Evolutionary conservation across 148 eudicot species (phyloP).

Genomic region (Silene uniflora): DNA sequence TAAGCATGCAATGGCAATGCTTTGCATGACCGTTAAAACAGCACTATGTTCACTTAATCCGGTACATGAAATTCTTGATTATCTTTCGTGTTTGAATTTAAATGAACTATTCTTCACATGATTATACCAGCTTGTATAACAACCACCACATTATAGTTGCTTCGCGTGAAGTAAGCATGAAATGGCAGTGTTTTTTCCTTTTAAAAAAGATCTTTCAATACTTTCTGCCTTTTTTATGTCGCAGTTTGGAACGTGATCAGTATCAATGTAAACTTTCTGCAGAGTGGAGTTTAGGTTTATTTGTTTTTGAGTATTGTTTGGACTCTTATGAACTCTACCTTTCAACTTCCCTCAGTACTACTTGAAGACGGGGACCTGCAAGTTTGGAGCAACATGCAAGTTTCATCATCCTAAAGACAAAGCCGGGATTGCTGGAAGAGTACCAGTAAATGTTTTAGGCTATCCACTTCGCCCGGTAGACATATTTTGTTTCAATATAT

Average conservation of each 20-base stretch:
- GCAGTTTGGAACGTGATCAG: no score
- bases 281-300: no score
- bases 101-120: no score
- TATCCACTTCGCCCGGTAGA: constrained; percentile 93
- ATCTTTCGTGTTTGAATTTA: no score
- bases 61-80: no score
- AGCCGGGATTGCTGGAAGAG: constrained; percentile 90
- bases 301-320: neutral
- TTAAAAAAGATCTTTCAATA: neutral
- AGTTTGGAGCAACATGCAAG: constrained; percentile 95
- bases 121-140: no score
- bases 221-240: neutral
- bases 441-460: constrained; percentile 74
- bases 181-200: no score
- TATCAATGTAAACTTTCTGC: no score
- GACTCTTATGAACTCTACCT: neutral
- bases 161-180: no score
- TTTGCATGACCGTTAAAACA: neutral
- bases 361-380: constrained; percentile 93
- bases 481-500: constrained; percentile 4
- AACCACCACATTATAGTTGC: no score
- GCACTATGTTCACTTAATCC: neutral
- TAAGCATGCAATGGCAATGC: neutral
- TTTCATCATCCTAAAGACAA: constrained; percentile 95
- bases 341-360: constrained; percentile 53